phyloP scores from a whole-genome alignment of 2,329 filamentous ascomycete genomes.

The Cladosporium oxysporum region DNA sequence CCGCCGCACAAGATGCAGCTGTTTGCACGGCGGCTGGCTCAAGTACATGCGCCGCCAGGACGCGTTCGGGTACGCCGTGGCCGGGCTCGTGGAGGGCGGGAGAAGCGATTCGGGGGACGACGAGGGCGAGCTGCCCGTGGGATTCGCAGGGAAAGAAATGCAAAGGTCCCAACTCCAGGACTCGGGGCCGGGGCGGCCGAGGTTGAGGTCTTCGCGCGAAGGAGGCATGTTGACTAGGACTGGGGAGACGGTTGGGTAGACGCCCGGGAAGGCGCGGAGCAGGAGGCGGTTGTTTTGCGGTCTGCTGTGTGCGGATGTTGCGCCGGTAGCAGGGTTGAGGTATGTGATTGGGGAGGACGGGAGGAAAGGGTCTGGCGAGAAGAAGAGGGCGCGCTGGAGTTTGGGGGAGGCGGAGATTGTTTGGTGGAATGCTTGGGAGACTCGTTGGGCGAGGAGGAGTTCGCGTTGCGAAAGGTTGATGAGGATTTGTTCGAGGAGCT shows the following conservation, averaged over 20 bases:
- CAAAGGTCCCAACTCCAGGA: conserved; percentile 39
- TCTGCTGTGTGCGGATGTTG: conserved; percentile 27
- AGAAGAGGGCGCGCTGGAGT: conserved; percentile 38
- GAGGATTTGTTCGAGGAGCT: conserved; percentile 43
- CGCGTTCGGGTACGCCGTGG: conserved; percentile 34
- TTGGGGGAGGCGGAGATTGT: conserved; percentile 32
- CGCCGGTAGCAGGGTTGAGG: conserved; percentile 14
- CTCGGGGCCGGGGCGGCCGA: conserved; percentile 23
- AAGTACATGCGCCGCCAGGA: conserved; percentile 40
- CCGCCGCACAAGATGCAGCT: conserved; percentile 34
- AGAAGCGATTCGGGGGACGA: conserved; percentile 16
- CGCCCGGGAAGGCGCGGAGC: conserved; percentile 35
- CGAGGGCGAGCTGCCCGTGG: neutral
- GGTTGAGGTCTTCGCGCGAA: conserved; percentile 18
- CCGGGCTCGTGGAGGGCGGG: conserved; percentile 23
- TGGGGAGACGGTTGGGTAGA: conserved; percentile 39
- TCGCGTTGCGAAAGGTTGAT: conserved; percentile 34
- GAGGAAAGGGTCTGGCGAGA: conserved; percentile 30
- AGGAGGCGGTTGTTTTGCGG: conserved; percentile 40
- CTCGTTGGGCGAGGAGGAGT: conserved; percentile 38
- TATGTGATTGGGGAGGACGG: conserved; percentile 17
- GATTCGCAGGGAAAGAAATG: conserved; percentile 32
- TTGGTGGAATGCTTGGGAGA: conserved; percentile 32
- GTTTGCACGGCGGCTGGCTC: conserved; percentile 37
- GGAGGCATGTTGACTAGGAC: conserved; percentile 31